Percentiles rank a stretch among this genome's conserved stretches.
These are phyloP conservation scores for Psilocybe sp. DNA, from an alignment of 768 basidiomycete species.

Conservation along the genomic window DNA sequence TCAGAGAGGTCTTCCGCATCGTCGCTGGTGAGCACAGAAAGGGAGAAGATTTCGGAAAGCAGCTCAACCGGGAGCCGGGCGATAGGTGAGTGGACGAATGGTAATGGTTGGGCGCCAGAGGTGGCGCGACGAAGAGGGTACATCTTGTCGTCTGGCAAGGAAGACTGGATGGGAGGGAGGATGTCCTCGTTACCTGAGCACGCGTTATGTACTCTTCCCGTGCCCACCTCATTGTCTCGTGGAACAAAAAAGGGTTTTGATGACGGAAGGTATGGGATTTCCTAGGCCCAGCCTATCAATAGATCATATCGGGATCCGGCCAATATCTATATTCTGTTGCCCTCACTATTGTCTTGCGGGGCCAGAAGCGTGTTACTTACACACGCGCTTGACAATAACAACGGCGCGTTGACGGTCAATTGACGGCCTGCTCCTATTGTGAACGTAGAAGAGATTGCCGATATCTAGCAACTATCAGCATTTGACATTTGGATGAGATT, in stretches of 20 bases:
- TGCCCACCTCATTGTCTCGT: constrained; percentile 27
- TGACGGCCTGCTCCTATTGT: too few relatives aligned
- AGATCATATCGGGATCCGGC: constrained; percentile 27
- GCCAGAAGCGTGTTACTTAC: too few relatives aligned
- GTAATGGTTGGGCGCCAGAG: constrained; percentile 14
- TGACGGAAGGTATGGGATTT: constrained; percentile 14
- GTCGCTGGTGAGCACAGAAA: constrained; percentile 18
- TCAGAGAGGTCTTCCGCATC: not conserved
- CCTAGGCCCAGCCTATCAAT: constrained; percentile 11
- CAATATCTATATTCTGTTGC: too few relatives aligned
- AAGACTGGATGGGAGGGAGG: constrained; percentile 9
- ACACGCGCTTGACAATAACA: too few relatives aligned
- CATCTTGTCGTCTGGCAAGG: constrained; percentile 1
- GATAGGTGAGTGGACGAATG: constrained; percentile 26
- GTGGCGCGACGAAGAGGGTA: constrained; percentile 9
- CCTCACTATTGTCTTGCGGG: too few relatives aligned
- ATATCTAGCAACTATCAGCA: too few relatives aligned
- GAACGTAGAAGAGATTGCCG: too few relatives aligned
- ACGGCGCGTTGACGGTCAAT: too few relatives aligned
- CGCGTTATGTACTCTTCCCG: constrained; percentile 24
- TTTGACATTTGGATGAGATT: too few relatives aligned
- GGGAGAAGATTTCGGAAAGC: constrained; percentile 53
- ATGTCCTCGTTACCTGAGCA: constrained; percentile 8
- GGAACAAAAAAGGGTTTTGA: constrained; percentile 34
- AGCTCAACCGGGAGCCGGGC: constrained; percentile 52